Base-by-base conservation (phyloP, 257 asterid genomes). In the Ilex asprella region DNA sequence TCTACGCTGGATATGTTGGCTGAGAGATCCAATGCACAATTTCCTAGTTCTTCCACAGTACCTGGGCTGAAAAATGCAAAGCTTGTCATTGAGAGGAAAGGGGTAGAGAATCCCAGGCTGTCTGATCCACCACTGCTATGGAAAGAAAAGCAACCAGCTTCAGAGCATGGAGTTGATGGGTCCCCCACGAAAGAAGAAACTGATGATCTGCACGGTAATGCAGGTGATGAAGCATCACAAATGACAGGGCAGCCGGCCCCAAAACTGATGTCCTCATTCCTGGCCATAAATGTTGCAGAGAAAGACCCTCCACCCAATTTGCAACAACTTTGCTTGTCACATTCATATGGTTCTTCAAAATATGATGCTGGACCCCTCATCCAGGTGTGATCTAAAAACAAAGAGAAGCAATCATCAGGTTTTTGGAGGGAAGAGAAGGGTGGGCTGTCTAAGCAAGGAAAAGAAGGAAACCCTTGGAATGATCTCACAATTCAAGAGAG, bases 191-290 rank as follows among this genome's bases (percentile, higher is more conserved):
- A 75, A 54, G 89, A 75, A 69, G 93, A 87, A 70, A 84, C 75
- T 3, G 93, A 80, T 39, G 93, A 73, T 57, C 71, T 70, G 82
- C 80, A 74, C 0, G 84, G 51, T 60, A 77, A 67, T 39, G 70
- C 32, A 52, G 82, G 78, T 2, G 64, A 73, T 31, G 68, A 75
- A 56, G 74, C 69, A 49, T 78, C 84, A 56, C 73, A 55, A 47
- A 39, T 57, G 39, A 78, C 49, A 39, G 82, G 73, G 7, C 81
- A 60, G 50, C 73, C 82, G 9, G 79, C 39, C 49, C 86, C 79
- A 60, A 85, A 87, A 75, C 95, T 87, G 62, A 87, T 66, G 70
- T 87, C 93, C 56, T 73, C 78, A 72, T 75, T 72, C 54, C 95
- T 70, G 47, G 59, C 63, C 78, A 86, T 73, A n/a, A 75, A 57